A percentile compares a stretch with the other conserved stretches of the same genome.
Evolutionary conservation across 2,329 filamentous ascomycete species (phyloP).

Genomic region (Juglanconis oblonga): DNA sequence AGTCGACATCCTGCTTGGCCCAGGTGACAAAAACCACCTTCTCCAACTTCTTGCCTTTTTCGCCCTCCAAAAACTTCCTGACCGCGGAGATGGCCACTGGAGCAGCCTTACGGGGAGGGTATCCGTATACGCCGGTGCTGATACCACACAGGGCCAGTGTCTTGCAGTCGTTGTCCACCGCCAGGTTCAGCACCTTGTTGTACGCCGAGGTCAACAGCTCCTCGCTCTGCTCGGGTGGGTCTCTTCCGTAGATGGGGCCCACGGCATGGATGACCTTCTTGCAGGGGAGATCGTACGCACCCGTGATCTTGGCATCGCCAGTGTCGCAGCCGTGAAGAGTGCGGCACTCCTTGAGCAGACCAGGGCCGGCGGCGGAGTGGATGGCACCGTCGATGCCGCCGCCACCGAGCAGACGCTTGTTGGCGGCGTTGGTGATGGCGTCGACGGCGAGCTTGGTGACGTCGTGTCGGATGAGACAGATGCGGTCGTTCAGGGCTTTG

Average conservation of each 20-base stretch:
- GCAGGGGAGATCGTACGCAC: slow-evolving; percentile 72
- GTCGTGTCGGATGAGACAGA: slow-evolving; percentile 70
- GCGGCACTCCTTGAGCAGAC: slow-evolving; percentile 68
- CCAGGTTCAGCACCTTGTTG: slow-evolving; percentile 66
- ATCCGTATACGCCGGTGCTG: slow-evolving; percentile 88
- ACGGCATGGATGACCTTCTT: slow-evolving; percentile 85
- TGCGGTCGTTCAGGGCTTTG: slow-evolving; percentile 63
- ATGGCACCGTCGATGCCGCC: slow-evolving; percentile 92
- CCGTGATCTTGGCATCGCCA: slow-evolving; percentile 79
- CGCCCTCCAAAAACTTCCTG: slow-evolving; percentile 49
- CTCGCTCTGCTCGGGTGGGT: slow-evolving; percentile 39
- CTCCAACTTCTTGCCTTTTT: slow-evolving; percentile 53
- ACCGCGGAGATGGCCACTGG: slow-evolving; percentile 63
- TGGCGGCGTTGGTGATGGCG: slow-evolving; percentile 92
- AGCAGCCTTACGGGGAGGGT: slow-evolving; percentile 72
- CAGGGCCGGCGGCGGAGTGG: slow-evolving; percentile 73
- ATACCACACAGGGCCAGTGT: slow-evolving; percentile 81
- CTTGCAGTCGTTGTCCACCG: slow-evolving; percentile 61
- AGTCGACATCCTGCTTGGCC: slow-evolving; percentile 69
- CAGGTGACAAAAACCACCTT: slow-evolving; percentile 85
- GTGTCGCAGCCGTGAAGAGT: slow-evolving; percentile 69
- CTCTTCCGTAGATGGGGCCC: slow-evolving; percentile 68
- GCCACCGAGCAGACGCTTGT: slow-evolving; percentile 72
- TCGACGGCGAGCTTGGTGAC: slow-evolving; percentile 78
- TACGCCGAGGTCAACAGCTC: slow-evolving; percentile 64